Conservation (phyloP, 306 rosid species). For the Vigna unguiculata region DNA sequence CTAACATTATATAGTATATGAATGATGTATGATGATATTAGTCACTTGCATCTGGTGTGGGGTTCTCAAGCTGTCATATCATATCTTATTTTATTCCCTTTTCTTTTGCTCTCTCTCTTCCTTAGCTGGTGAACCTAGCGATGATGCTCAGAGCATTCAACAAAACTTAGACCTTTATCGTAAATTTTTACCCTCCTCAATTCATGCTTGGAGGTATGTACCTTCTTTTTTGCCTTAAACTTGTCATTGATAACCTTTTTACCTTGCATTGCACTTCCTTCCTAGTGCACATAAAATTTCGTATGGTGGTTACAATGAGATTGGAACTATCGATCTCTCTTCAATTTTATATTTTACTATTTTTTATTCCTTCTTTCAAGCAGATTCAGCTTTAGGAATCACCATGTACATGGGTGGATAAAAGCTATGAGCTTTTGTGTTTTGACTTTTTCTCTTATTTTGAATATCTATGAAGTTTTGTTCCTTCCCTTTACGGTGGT, state of each 20-base stretch:
- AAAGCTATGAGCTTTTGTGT: too few species aligned
- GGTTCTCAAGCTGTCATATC: constrained; percentile 17
- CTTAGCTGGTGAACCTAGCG: constrained; percentile 43
- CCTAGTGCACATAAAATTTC: not conserved
- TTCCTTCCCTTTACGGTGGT: not conserved
- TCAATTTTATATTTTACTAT: not conserved
- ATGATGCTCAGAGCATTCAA: constrained; percentile 33
- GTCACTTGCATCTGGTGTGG: constrained; percentile 15
- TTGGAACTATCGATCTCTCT: not conserved
- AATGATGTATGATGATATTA: not conserved
- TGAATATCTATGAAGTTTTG: not conserved
- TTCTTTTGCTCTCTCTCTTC: constrained; percentile 13
- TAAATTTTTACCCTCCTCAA: constrained; percentile 56
- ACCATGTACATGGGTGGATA: not conserved
- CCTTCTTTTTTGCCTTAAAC: not conserved
- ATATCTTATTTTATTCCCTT: constrained; percentile 26
- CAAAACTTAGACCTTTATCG: constrained; percentile 30
- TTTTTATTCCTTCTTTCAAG: not conserved
- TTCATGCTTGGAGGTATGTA: constrained; percentile 71
- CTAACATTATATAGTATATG: not conserved
- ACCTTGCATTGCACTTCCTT: not conserved
- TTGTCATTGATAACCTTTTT: too few species aligned
- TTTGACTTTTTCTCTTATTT: too few species aligned
- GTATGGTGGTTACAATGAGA: not conserved
- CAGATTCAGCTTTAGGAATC: not conserved